A percentile compares a stretch with the other conserved stretches of the same genome.
These are phyloP conservation scores for Trypanosoma mega DNA, from an alignment of 208 protist genomes.

Conservation along the genomic window DNA sequence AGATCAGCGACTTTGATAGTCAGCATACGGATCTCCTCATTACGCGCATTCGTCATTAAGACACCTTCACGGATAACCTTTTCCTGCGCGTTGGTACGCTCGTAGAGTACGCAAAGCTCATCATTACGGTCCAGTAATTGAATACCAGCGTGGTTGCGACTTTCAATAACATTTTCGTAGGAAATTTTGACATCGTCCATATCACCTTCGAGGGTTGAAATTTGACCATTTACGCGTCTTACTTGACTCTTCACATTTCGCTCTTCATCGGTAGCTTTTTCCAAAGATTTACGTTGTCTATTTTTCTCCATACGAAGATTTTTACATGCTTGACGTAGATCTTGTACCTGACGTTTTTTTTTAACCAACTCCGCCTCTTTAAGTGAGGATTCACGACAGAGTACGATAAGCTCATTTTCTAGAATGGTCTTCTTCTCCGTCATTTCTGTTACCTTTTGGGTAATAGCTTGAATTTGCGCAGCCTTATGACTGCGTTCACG, in stretches of 20 bases:
- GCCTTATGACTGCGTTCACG: slow-evolving; percentile 92
- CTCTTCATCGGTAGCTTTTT: slow-evolving; percentile 62
- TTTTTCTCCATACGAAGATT: slow-evolving; percentile 88
- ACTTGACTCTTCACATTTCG: slow-evolving; percentile 88
- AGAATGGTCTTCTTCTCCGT: slow-evolving; percentile 96
- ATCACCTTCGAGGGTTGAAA: slow-evolving; percentile 82
- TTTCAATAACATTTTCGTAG: slow-evolving; percentile 91
- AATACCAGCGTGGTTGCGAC: slow-evolving; percentile 93
- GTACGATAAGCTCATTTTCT: slow-evolving; percentile 92
- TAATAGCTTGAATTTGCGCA: slow-evolving; percentile 91
- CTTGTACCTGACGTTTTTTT: slow-evolving; percentile 77
- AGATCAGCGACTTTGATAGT: slow-evolving; percentile 81
- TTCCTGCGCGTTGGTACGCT: slow-evolving; percentile 94
- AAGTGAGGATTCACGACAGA: slow-evolving; percentile 79
- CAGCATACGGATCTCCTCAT: slow-evolving; percentile 70
- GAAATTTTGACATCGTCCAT: slow-evolving; percentile 81
- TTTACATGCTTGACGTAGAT: slow-evolving; percentile 60
- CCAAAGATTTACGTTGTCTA: slow-evolving; percentile 68
- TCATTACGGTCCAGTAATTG: slow-evolving; percentile 97
- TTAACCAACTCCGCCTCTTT: slow-evolving; percentile 89
- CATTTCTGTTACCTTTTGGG: slow-evolving; percentile 93
- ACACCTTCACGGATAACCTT: slow-evolving; percentile 86
- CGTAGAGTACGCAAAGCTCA: slow-evolving; percentile 93
- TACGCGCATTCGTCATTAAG: slow-evolving; percentile 67
- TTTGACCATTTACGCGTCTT: slow-evolving; percentile 89